Base-by-base conservation (phyloP, 192 early-diverging fungal species). In the Irineochytrium annulatum region DNA sequence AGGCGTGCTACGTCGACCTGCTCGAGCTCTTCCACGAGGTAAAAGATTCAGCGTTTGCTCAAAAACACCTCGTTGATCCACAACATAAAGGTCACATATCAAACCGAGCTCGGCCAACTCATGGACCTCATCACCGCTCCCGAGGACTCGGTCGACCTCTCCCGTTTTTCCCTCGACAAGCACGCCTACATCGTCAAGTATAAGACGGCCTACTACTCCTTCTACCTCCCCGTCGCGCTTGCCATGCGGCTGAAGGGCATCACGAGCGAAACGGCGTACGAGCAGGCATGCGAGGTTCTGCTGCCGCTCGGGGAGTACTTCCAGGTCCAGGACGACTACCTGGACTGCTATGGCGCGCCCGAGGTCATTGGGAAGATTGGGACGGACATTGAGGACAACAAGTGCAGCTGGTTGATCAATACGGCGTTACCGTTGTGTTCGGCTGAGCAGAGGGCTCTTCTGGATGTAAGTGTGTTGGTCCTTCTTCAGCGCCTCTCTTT, bases 131-230 rank as follows among this genome's bases (percentile, higher is more conserved):
- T 95, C 64, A 99, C 95, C n/a, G 96, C 96, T 5, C 95, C 96
- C 62, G 95, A 99, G 72, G 89, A 92, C 69, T 64, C 94, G 55
- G 86, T 97, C 45, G 92, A 99, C 73, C 84, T 99, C 41, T 79
- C 67, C 70, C 87, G 86, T 62, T 99, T 99, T 73, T 91, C 89
- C 19, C 85, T 94, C 59, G 68, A 88, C 52, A 98, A 98, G 64
- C 84, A 94, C 75, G 69, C 83, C 24, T 97, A 92, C 73, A 99
- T 99, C 78, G 93, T 97, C 63, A 80, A 87, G 62, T 97, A 91
- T 86, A 99, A 99, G 80, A 99, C 96, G 46, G 90, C 95, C 6
- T 97, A 90, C 80, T 99, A 99, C 82, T 97, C 95, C 34, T 99
- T 99, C 84, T 97, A 99, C 77, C 81, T 99, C 39, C 95, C 96